Evolutionary conservation across 495 filamentous ascomycete species (phyloP), one percentile per base, ranked within the genome.

Genomic region (Penicillium canariense): DNA sequence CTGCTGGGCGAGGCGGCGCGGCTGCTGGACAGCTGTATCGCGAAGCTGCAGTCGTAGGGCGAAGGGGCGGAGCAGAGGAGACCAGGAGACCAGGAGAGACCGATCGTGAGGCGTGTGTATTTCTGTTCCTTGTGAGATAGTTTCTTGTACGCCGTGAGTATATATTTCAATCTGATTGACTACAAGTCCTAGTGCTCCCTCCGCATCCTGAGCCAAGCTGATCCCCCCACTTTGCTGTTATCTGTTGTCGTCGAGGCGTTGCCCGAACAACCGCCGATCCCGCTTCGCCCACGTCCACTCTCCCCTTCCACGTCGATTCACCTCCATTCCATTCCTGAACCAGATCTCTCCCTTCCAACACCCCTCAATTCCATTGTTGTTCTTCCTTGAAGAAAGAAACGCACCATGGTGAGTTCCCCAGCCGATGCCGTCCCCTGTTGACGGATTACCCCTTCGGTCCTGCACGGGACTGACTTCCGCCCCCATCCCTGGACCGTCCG

Each of bases 1-100:
- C 69, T 98, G 56, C 73, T 97, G 50, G 84, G 89, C 45, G 94
- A 98, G 69, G 94, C 91, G 40, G 85, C 86, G 44, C 84, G 81
- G 38, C 71, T 97, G 59, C 70, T 98, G 64, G 81, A 79, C 47
- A 93, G 91, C 65, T 96, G 90, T 66, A 87, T 95, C 50, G 70
- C 76, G 9, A 85, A 86, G 74, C 58, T 87, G 54, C 56, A 59
- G 38, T 65, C 59, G 10, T 65, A 43, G 44, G 38, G 15, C 0
- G 25, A 27, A 7, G 17, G n/a, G 26, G n/a, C 17, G 9, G 43
- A 9, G n/a, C n/a, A n/a, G n/a, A n/a, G n/a, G n/a, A n/a, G n/a
- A n/a, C n/a, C n/a, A n/a, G n/a, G n/a, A n/a, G n/a, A n/a, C n/a
- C n/a, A n/a, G n/a, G n/a, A n/a, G n/a, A n/a, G n/a, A n/a, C n/a